Base-by-base conservation (phyloP, 2,329 filamentous ascomycete genomes). In the Pseudogymnoascus sp. region DNA sequence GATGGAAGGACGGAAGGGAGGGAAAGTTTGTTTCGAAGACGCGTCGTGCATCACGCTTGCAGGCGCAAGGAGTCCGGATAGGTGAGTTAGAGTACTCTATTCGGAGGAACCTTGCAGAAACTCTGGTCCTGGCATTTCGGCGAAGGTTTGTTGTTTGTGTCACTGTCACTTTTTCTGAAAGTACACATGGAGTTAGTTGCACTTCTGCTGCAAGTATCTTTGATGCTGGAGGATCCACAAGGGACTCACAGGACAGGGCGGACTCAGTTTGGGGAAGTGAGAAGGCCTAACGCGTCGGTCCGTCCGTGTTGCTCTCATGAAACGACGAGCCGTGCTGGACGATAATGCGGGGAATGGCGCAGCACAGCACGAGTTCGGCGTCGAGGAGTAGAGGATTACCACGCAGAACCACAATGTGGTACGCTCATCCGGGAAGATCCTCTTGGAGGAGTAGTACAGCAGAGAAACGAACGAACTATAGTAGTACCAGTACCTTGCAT, bases 11-110 rank as follows among this genome's bases (percentile, higher is more conserved):
- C 16, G 48, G 25, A 34, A 19, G 48, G 48, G 28, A 57, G 8
- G 48, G 48, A 57, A 57, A 57, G 48, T 57, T 57, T 57, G 48
- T 57, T 57, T 57, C 48, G 48, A 34, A 57, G 48, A 57, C 48
- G 25, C 48, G 48, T 57, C 25, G 48, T 57, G 48, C 48, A 34
- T 57, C n/a, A 34, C 25, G 25, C 48, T 57, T 57, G 48, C n/a
- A 23, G 25, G 14, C 48, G 48, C 48, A 31, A 34, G 48, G 48
- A 54, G 48, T 31, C 25, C 48, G 25, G 48, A 54, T 54, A 54
- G 48, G 48, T 34, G 14, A 54, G 48, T 54, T 34, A 3, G n/a
- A 13, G 48, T 34, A 57, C 48, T 57, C 25, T 57, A 57, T 57
- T 57, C 25, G 48, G 48, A 57, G 48, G 31, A 57, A 57, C 48